These are phyloP conservation scores for Beauveria sp. DNA, from an alignment of 2,329 filamentous ascomycete species.

Conservation along the genomic window DNA sequence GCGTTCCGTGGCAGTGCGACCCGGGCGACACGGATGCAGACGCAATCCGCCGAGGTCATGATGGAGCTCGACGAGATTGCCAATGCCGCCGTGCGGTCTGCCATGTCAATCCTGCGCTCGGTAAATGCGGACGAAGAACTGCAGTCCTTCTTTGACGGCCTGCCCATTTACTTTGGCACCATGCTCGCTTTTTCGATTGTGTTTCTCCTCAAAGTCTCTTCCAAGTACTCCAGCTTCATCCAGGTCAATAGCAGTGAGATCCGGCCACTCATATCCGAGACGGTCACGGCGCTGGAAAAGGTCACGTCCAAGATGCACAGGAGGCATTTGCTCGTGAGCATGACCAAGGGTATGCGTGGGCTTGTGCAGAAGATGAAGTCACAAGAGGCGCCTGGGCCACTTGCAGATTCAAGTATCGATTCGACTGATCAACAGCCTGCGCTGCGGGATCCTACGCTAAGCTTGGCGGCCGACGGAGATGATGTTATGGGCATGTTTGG, in stretches of 20 bases:
- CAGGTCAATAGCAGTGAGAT: constrained; percentile 6
- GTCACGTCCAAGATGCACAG: constrained; percentile 7
- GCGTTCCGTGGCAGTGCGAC: constrained; percentile 10
- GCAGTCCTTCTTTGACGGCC: constrained; percentile 10
- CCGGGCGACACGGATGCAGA: neutral
- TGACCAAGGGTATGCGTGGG: constrained; percentile 10
- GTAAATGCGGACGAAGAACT: constrained; percentile 10
- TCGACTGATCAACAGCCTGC: neutral
- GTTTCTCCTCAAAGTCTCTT: constrained; percentile 7
- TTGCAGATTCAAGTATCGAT: neutral
- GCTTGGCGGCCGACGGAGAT: neutral
- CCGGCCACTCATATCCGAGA: constrained; percentile 1
- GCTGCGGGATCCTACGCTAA: neutral
- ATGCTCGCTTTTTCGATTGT: constrained; percentile 8
- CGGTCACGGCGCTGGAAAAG: constrained; percentile 4
- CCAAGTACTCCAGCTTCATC: constrained; percentile 5
- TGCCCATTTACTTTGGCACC: constrained; percentile 10
- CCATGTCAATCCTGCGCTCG: constrained; percentile 7
- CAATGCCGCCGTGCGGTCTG: constrained; percentile 3
- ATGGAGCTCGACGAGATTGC: constrained; percentile 10
- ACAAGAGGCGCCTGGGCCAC: neutral
- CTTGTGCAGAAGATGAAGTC: constrained; percentile 7
- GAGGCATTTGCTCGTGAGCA: constrained; percentile 9
- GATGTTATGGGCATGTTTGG: constrained; percentile 5
- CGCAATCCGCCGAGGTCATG: constrained; percentile 6